Percentiles rank a stretch among this genome's conserved stretches.
phyloP scores from a whole-genome alignment of 495 filamentous ascomycete genomes.

The Bombardia bombarda region DNA sequence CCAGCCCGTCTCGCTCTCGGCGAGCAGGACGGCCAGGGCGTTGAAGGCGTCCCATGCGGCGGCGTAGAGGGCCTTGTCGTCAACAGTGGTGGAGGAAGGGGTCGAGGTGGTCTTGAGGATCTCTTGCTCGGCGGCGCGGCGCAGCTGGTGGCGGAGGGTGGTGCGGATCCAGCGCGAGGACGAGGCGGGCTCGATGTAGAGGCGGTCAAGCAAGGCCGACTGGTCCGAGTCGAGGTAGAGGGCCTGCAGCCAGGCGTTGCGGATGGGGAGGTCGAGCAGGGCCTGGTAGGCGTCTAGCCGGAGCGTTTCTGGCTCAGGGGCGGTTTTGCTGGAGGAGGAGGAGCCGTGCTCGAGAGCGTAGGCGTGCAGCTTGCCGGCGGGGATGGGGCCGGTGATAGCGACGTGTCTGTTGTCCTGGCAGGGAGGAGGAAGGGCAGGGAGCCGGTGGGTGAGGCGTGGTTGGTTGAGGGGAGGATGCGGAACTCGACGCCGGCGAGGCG shows the following conservation, averaged over 20 bases:
- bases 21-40: slow-evolving; percentile 65
- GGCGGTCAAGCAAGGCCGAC: slow-evolving; percentile 48
- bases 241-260: slow-evolving; percentile 77
- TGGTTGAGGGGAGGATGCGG: slow-evolving; percentile 64
- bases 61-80: slow-evolving; percentile 54
- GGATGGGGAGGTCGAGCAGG: slow-evolving; percentile 71
- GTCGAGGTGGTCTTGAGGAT: slow-evolving; percentile 62
- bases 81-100: slow-evolving; percentile 33
- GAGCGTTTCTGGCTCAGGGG: slow-evolving; percentile 1
- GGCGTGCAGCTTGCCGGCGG: slow-evolving; percentile 50
- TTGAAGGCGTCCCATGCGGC: slow-evolving; percentile 65
- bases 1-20: slow-evolving; percentile 39
- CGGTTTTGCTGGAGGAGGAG: not conserved
- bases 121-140: slow-evolving; percentile 61
- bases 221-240: slow-evolving; percentile 69
- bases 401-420: slow-evolving; percentile 9
- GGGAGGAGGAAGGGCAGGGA: slow-evolving; percentile 82
- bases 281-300: slow-evolving; percentile 73
- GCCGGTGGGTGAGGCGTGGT: slow-evolving; percentile 87
- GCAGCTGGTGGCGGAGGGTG: slow-evolving; percentile 56
- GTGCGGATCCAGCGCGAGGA: slow-evolving; percentile 54
- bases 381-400: slow-evolving; percentile 25
- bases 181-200: slow-evolving; percentile 63
- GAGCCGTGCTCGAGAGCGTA: slow-evolving; percentile 47
- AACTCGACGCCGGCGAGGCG: slow-evolving; percentile 68